Evolutionary conservation across 306 rosid genomes (phyloP), one percentile per base, ranked within the genome.

Genomic region (Lupinus albus): DNA sequence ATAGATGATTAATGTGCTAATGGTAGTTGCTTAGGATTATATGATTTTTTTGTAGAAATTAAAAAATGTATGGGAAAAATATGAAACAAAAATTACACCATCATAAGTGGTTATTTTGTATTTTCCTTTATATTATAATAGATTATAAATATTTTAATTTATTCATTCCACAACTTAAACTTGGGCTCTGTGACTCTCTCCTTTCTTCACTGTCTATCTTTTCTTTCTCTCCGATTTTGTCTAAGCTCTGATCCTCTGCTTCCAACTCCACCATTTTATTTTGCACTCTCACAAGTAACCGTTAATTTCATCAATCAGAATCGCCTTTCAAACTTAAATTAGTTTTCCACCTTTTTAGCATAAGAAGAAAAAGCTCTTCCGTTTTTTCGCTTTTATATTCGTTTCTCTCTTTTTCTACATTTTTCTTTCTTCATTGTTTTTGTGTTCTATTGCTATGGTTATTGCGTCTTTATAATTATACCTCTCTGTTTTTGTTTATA

Each of bases 281-380:
- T 54, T 9, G 64, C 6, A 49, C 5, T 54, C 44, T 41, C 45
- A 8, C 57, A 75, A 84, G 89, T 87, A 76, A 75, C 67, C 50
- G 52, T 65, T n/a, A 30, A 67, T 62, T 74, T 56, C 38, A 0
- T 55, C 28, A 2, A 17, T 30, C 39, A 20, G 11, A 14, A 17
- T 5, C 60, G n/a, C 10, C 25, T 41, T 49, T 68, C 30, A 4
- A 14, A 8, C 17, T 52, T 3, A 36, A 75, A 30, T 36, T 67
- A 75, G 30, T 61, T 63, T 11, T 36, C 2, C 1, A 61, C 11
- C 58, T 42, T 55, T 33, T 16, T 13, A 3, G 44, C 33, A 45
- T 44, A 51, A 74, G 38, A 25, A 25, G 30, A 33, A 33, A 8
- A 33, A 33, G 42, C 67, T 54, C 51, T 38, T 32, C 14, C 28